Base-by-base conservation (phyloP, 306 rosid genomes). In the Medicago lupulina region DNA sequence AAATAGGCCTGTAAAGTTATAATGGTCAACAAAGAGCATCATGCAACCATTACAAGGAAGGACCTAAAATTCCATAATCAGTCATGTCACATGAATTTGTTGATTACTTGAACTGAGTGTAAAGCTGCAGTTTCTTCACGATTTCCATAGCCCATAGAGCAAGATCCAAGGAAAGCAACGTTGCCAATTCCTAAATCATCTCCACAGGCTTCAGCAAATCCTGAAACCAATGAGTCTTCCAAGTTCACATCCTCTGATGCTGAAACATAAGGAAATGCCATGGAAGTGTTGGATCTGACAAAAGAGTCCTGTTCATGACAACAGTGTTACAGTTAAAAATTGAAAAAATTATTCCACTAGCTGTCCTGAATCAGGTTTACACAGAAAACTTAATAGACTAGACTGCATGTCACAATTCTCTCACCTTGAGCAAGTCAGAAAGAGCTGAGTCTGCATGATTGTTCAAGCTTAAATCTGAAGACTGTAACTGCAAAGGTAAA, bases 251-350 rank as follows among this genome's bases (percentile, higher is more conserved):
- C 88, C 83, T 87, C 93, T 47, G 96, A 85, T 62, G 91, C 84
- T 76, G 90, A 84, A 76, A 95, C 85, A 81, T 92, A 95, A 15
- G 98, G 98, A 86, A 92, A 92, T 25, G 97, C 97, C 88, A 92
- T 76, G 77, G 98, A 95, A 66, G 89, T 87, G 83, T 92, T 95
- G 67, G 97, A 90, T 75, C 71, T 81, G 55, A 90, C 67, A 80
- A 92, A 92, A 77, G 97, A 87, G 58, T 43, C 82, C 97, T 95
- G 86, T 59, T 61, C 86, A 82, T 71, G 67, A 65, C 66, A 79
- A 79, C 9, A 78, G 41, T 31, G 74, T 74, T 82, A 79, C 54
- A 60, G 71, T 59, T 62, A 25, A 82, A 75, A 14, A 7, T 55
- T 19, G 21, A 40, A 71, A 49, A 14, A 53, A 4, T 17, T 28